Evolutionary conservation across 106 monocot species (phyloP).

Genomic region (Dendrobium huoshanense): DNA sequence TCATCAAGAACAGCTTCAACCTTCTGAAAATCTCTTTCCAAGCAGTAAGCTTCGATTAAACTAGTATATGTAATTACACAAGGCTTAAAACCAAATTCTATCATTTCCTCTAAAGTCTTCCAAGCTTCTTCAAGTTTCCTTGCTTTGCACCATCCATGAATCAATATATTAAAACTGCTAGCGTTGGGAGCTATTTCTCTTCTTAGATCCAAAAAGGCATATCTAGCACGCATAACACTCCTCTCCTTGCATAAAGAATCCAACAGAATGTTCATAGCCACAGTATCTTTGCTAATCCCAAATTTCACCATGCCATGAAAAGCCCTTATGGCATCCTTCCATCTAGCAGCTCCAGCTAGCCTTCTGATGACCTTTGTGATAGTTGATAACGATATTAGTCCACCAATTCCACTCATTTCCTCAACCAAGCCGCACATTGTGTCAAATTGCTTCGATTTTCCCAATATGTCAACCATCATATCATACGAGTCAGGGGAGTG

Average conservation of each 20-base stretch:
- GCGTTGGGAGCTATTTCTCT: constrained; percentile 52
- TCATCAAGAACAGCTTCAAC: constrained; percentile 50
- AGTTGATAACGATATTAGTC: constrained; percentile 50
- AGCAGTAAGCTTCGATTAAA: constrained; percentile 75
- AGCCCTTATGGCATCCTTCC: constrained; percentile 52
- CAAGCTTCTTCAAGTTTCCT: constrained; percentile 55
- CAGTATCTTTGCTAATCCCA: constrained; percentile 60
- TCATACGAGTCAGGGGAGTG: constrained; percentile 57
- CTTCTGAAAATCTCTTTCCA: constrained; percentile 49
- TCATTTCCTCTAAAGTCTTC: constrained; percentile 66
- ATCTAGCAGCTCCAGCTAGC: constrained; percentile 65
- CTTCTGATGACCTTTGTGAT: constrained; percentile 83
- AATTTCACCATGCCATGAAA: constrained; percentile 54
- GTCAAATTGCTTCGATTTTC: constrained; percentile 75
- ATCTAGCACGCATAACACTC: constrained; percentile 52
- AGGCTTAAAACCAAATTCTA: constrained; percentile 50
- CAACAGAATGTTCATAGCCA: constrained; percentile 66
- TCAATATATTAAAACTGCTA: constrained; percentile 58
- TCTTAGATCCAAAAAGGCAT: constrained; percentile 44
- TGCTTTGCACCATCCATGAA: constrained; percentile 94
- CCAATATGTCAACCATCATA: constrained; percentile 79
- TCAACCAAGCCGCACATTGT: constrained; percentile 68
- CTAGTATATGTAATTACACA: constrained; percentile 82
- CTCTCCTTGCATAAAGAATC: constrained; percentile 88
- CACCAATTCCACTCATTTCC: constrained; percentile 47